Evolutionary conservation across 2,329 filamentous ascomycete genomes (phyloP), one percentile per base, ranked within the genome.

Genomic region (Penicillium glabrum): DNA sequence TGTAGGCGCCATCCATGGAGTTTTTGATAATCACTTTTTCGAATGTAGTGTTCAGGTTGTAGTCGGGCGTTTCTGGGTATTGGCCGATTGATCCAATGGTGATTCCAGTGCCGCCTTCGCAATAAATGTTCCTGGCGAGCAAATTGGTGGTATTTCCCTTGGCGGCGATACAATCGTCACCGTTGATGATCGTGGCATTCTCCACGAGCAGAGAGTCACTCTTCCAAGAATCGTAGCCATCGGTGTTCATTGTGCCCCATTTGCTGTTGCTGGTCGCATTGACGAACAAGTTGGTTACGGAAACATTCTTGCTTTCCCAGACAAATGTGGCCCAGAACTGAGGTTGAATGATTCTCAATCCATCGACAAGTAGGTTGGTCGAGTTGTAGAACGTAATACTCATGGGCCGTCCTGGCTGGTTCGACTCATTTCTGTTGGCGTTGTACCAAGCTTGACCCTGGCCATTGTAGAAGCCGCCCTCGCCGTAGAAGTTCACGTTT

Each of bases 221-320:
- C 65, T 81, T 81, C 78, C 79, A 83, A 26, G 79, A 79, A 56
- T 82, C 79, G 49, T 76, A 75, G 5, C 80, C 80, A 60, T 83
- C 80, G 1, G 80, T 82, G 58, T 82, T 82, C 16, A 80, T 75
- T 1, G 79, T 79, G 37, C 64, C 73, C 74, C 75, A 79, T 53
- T 76, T 71, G 27, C 75, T 77, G 51, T 73, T 73, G 33, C 76
- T 80, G 3, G 75, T 78, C 1, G 80, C 74, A 58, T 79, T 79
- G 75, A 82, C 81, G 54, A 80, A 79, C 19, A 82, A 69, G 57
- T 82, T 82, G 11, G 78, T 80, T 72, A 83, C 79, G n/a, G 79
- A 81, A 53, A 82, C 72, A 56, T 82, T 82, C 60, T 79, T 71
- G 41, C 75, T 79, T 54, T 81, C 70, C 26, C 78, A 78, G 13